Percentiles rank a stretch among this genome's conserved stretches.
Conservation (phyloP, 2,329 filamentous ascomycete species). For the Curvularia lunata region DNA sequence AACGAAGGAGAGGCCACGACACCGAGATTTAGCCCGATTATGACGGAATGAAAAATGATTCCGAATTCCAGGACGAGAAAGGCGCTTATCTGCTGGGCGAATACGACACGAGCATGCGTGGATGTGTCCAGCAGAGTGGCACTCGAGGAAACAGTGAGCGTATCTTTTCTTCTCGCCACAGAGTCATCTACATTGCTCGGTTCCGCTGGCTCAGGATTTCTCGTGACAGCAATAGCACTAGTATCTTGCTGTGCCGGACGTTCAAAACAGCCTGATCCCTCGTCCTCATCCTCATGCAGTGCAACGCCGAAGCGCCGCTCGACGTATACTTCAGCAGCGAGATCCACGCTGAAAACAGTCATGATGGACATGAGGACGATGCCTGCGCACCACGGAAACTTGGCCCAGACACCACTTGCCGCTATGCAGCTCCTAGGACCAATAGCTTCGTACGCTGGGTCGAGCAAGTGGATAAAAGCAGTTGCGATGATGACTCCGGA, state of each 20-base stretch:
- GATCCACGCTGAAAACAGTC: conserved; percentile 7
- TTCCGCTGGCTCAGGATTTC: neutral
- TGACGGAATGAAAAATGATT: conserved; percentile 12
- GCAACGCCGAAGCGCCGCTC: conserved; percentile 2
- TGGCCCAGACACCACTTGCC: neutral
- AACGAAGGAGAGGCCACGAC: conserved; percentile 7
- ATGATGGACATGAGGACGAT: conserved; percentile 6
- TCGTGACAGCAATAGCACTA: too few species aligned
- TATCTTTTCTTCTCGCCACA: neutral
- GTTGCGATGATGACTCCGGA: conserved; percentile 10
- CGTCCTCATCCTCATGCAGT: neutral
- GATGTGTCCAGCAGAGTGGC: neutral
- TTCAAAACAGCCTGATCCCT: neutral
- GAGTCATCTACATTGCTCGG: neutral
- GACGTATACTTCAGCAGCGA: conserved; percentile 11
- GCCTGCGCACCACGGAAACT: conserved; percentile 11
- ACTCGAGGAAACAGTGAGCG: neutral
- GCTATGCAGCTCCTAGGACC: conserved; percentile 9
- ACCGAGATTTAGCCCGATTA: conserved; percentile 11
- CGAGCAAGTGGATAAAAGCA: conserved; percentile 8
- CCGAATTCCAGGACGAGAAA: conserved; percentile 13
- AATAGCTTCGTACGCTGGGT: conserved; percentile 11
- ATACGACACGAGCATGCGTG: neutral
- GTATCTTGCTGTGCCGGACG: neutral
- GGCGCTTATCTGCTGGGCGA: conserved; percentile 6